These are phyloP conservation scores for Tulasnella sp. DNA, from an alignment of 768 basidiomycete genomes.

Conservation along the genomic window DNA sequence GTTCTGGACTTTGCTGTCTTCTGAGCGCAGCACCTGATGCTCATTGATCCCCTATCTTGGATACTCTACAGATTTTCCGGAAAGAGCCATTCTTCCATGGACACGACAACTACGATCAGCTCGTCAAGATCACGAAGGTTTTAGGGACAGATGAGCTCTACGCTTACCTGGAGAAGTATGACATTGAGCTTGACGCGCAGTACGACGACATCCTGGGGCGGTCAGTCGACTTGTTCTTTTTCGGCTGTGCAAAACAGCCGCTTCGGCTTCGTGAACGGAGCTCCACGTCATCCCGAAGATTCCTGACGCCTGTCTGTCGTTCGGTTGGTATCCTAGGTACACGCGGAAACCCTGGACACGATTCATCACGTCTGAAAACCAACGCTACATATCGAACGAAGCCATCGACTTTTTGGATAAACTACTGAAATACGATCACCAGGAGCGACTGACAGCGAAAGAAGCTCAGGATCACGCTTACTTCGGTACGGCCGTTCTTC, in stretches of 20 bases:
- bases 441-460: constrained; percentile 51
- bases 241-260: no score
- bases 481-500: constrained; percentile 47
- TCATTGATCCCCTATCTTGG: background rate
- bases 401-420: constrained; percentile 57
- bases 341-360: constrained; percentile 53
- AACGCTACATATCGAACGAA: constrained; percentile 46
- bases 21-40: background rate
- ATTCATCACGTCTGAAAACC: constrained; percentile 49
- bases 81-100: constrained; percentile 70
- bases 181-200: constrained; percentile 55
- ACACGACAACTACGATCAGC: constrained; percentile 60
- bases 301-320: background rate
- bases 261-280: no score
- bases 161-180: constrained; percentile 45
- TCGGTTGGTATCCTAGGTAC: constrained; percentile 31
- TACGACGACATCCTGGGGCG: constrained; percentile 43
- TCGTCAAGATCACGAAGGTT: constrained; percentile 56
- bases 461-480: constrained; percentile 58
- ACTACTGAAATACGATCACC: constrained; percentile 57
- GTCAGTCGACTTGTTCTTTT: constrained; percentile 23
- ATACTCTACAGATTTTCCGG: constrained; percentile 44
- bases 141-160: constrained; percentile 59
- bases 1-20: background rate
- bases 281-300: background rate